A percentile compares a stretch with the other conserved stretches of the same genome.
phyloP scores from a whole-genome alignment of 495 filamentous ascomycete genomes.

The Neurospora sp. region DNA sequence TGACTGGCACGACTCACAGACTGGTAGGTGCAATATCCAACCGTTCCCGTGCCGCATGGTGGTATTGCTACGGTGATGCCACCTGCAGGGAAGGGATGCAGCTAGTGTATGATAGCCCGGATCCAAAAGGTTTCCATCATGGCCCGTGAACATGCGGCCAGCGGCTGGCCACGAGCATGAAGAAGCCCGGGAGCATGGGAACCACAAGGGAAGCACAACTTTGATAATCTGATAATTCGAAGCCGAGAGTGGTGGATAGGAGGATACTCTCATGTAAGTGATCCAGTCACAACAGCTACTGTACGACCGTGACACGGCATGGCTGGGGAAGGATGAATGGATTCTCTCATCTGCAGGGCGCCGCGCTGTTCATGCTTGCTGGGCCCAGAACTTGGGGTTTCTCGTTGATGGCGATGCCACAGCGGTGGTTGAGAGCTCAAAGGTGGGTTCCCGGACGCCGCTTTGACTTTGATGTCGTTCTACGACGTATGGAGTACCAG shows the following conservation, averaged over 20 bases:
- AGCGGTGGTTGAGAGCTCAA: not conserved
- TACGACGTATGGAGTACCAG: not conserved
- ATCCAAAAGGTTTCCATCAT: too few species aligned
- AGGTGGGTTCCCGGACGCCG: not conserved
- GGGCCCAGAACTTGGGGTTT: not conserved
- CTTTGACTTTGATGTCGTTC: not conserved
- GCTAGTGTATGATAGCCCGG: too few species aligned
- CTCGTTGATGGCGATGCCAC: not conserved
- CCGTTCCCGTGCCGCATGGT: not conserved
- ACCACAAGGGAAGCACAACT: not conserved
- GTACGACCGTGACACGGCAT: not conserved
- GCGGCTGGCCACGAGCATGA: not conserved
- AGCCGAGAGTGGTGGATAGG: not conserved
- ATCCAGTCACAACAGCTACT: not conserved
- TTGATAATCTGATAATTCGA: not conserved
- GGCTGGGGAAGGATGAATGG: not conserved
- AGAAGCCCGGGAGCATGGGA: not conserved
- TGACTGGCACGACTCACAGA: not conserved
- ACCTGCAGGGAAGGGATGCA: too few species aligned
- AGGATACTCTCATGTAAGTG: not conserved
- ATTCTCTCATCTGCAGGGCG: not conserved
- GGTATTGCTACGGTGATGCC: not conserved
- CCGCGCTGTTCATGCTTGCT: not conserved
- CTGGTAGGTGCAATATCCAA: not conserved
- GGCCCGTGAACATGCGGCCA: not conserved